A percentile compares a stretch with the other conserved stretches of the same genome.
Conservation (phyloP, 306 rosid genomes). For the Macrotyloma uniflorum region DNA sequence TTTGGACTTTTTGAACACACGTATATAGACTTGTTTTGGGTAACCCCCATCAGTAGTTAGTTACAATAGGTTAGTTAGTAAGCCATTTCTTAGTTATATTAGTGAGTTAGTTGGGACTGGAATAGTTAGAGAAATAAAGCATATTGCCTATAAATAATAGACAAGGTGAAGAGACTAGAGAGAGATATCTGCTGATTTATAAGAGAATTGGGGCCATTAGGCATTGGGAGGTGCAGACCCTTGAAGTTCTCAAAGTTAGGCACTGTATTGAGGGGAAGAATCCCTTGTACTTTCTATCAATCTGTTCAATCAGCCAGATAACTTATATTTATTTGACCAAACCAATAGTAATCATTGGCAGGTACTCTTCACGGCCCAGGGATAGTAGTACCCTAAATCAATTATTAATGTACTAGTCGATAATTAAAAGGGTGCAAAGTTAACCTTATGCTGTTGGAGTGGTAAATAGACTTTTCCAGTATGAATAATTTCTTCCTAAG, state of each 20-base stretch:
- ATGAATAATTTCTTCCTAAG: background rate
- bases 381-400: background rate
- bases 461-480: background rate
- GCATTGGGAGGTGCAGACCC: background rate
- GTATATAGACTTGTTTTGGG: background rate
- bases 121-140: background rate
- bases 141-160: background rate
- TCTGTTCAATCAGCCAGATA: background rate
- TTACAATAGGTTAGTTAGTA: background rate
- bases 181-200: background rate
- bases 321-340: background rate
- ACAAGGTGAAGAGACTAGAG: background rate
- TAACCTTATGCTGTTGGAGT: constrained; percentile 15
- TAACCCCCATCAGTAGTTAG: background rate
- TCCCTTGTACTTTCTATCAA: background rate
- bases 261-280: background rate
- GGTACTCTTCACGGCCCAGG: background rate
- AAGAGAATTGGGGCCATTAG: background rate
- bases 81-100: background rate
- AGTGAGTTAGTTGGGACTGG: background rate
- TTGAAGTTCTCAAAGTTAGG: background rate
- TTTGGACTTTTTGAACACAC: background rate
- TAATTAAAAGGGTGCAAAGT: background rate
- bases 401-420: constrained; percentile 1
- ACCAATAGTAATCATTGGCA: background rate